Percentiles rank a stretch among this genome's conserved stretches.
Conservation (phyloP, 805 yeast species). For the Nematodospora valgi region DNA sequence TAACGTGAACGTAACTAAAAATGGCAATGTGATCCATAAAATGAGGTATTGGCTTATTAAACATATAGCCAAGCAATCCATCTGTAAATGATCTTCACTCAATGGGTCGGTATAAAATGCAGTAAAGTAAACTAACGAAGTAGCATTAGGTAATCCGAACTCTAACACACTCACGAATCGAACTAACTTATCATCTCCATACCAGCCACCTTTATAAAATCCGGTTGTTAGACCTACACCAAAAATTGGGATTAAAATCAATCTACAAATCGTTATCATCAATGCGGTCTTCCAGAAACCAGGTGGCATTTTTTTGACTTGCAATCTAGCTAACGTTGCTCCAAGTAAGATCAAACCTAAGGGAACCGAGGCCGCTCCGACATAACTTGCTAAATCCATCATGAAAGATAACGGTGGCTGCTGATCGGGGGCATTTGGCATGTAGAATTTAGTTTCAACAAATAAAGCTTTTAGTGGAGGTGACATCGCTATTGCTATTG, state of each 20-base stretch:
- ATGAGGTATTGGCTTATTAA: slow-evolving; percentile 72
- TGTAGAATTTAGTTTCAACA: slow-evolving; percentile 28
- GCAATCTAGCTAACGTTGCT: slow-evolving; percentile 79
- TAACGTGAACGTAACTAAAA: slow-evolving; percentile 66
- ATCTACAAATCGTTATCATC: slow-evolving; percentile 51
- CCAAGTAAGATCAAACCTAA: slow-evolving; percentile 80
- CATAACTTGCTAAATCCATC: slow-evolving; percentile 75
- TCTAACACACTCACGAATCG: slow-evolving; percentile 71
- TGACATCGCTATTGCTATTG: slow-evolving; percentile 72
- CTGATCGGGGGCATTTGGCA: slow-evolving; percentile 79
- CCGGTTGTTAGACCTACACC: slow-evolving; percentile 64
- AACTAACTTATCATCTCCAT: slow-evolving; percentile 55
- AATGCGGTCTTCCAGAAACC: slow-evolving; percentile 72
- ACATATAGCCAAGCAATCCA: slow-evolving; percentile 81
- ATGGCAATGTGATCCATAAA: slow-evolving; percentile 68
- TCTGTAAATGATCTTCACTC: slow-evolving; percentile 52
- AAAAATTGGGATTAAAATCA: slow-evolving; percentile 73
- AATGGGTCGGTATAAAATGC: slow-evolving; percentile 77
- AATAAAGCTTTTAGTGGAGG: slow-evolving; percentile 75
- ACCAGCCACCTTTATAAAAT: slow-evolving; percentile 59
- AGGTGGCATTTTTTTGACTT: slow-evolving; percentile 54
- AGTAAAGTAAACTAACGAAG: slow-evolving; percentile 83
- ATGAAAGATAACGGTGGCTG: slow-evolving; percentile 80
- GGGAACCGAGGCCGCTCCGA: slow-evolving; percentile 89
- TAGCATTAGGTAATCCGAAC: slow-evolving; percentile 84